Percentiles rank a stretch among this genome's conserved stretches.
phyloP scores from a whole-genome alignment of 2,329 filamentous ascomycete genomes.

The Aspergillus terreus region DNA sequence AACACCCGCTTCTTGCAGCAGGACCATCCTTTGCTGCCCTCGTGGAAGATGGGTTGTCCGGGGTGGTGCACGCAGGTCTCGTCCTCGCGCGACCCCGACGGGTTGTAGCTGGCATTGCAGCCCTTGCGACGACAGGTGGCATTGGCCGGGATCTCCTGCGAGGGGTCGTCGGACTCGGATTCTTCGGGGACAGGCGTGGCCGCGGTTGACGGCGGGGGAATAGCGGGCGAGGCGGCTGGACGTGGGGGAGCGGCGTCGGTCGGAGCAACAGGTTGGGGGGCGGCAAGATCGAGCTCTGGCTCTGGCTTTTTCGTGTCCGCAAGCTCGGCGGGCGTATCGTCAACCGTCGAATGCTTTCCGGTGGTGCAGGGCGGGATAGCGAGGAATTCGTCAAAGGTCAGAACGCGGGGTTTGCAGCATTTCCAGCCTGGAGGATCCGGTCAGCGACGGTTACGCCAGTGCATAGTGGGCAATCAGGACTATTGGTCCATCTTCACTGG shows the following conservation, averaged over 20 bases:
- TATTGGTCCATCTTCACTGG: no score
- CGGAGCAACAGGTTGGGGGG: neutral
- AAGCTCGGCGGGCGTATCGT: conserved; percentile 58
- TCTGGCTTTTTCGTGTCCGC: conserved; percentile 26
- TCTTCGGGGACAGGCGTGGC: conserved; percentile 51
- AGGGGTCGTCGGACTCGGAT: conserved; percentile 82
- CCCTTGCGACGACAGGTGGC: conserved; percentile 72
- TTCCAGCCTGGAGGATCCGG: conserved; percentile 71
- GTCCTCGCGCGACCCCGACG: conserved; percentile 56
- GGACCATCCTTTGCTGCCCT: conserved; percentile 95
- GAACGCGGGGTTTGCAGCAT: conserved; percentile 94
- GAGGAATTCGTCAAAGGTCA: conserved; percentile 98
- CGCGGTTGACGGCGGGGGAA: conserved; percentile 28
- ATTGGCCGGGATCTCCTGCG: conserved; percentile 67
- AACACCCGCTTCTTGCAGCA: conserved; percentile 94
- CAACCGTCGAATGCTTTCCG: conserved; percentile 86
- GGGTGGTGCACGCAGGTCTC: conserved; percentile 88
- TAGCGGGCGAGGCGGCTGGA: conserved; percentile 22
- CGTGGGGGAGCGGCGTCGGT: conserved; percentile 20
- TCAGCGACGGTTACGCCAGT: conserved; percentile 1
- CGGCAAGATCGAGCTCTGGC: neutral
- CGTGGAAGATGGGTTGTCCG: conserved; percentile 88
- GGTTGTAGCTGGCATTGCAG: conserved; percentile 65
- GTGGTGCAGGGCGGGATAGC: conserved; percentile 86
- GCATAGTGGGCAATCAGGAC: neutral